phyloP scores from a whole-genome alignment of 2,329 filamentous ascomycete genomes.

The Ophiostoma ulmi region DNA sequence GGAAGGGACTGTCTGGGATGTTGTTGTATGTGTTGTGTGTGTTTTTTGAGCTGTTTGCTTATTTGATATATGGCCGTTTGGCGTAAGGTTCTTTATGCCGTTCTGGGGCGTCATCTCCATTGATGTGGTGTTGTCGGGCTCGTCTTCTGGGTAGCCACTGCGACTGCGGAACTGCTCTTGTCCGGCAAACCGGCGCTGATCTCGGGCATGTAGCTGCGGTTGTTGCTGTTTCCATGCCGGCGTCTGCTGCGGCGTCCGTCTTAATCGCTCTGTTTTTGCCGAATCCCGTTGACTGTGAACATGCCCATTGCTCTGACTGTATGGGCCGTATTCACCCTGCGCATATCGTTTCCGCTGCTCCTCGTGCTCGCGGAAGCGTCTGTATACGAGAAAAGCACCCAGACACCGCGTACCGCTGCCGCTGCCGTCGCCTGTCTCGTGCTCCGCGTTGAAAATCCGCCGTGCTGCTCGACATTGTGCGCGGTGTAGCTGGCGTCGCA shows the following conservation, averaged over 20 bases:
- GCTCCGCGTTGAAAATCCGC: slow-evolving; percentile 51
- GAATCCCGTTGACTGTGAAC: background rate
- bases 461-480: slow-evolving; percentile 54
- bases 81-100: background rate
- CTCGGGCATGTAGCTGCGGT: slow-evolving; percentile 25
- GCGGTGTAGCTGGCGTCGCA: slow-evolving; percentile 50
- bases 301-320: slow-evolving; percentile 12
- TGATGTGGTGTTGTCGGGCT: slow-evolving; percentile 14
- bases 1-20: background rate
- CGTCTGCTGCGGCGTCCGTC: slow-evolving; percentile 19
- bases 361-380: slow-evolving; percentile 43
- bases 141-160: slow-evolving; percentile 17
- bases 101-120: slow-evolving; percentile 24
- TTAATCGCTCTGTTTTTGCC: slow-evolving; percentile 17
- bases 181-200: slow-evolving; percentile 14
- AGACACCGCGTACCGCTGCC: slow-evolving; percentile 45
- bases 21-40: background rate
- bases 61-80: background rate
- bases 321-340: background rate
- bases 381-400: slow-evolving; percentile 51
- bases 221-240: slow-evolving; percentile 30
- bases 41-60: slow-evolving; percentile 9
- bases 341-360: slow-evolving; percentile 29
- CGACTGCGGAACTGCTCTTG: slow-evolving; percentile 24
- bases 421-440: slow-evolving; percentile 34